phyloP scores from a whole-genome alignment of 2,329 filamentous ascomycete genomes.

The Ceratocystis cacaofunesta region DNA sequence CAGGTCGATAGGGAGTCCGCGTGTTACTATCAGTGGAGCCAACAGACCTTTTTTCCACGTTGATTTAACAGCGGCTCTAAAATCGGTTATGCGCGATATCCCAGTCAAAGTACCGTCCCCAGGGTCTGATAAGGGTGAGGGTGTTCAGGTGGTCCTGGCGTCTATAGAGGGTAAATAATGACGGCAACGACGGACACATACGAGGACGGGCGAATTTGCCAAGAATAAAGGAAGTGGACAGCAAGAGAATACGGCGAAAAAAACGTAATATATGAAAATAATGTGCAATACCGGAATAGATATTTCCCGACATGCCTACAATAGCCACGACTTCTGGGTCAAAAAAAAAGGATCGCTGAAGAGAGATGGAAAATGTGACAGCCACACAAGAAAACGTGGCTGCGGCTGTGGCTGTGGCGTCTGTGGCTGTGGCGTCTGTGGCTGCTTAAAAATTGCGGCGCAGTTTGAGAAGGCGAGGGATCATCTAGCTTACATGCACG shows the following conservation, averaged over 20 bases:
- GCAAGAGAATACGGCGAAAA: background rate
- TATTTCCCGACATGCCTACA: too few species aligned
- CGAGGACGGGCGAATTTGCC: background rate
- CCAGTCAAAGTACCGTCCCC: background rate
- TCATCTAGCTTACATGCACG: too few species aligned
- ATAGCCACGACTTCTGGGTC: too few species aligned
- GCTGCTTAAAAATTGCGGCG: background rate
- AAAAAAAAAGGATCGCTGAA: background rate
- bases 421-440: background rate
- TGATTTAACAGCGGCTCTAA: constrained; percentile 31
- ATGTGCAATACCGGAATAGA: too few species aligned
- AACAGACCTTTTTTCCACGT: constrained; percentile 36
- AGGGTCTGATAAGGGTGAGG: constrained; percentile 4
- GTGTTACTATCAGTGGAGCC: constrained; percentile 26
- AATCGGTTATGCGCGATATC: constrained; percentile 22
- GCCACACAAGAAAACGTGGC: background rate
- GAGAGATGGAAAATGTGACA: background rate
- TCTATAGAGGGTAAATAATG: background rate
- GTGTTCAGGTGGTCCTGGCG: constrained; percentile 1
- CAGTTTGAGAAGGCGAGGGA: too few species aligned
- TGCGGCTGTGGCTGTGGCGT: background rate
- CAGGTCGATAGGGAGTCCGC: background rate
- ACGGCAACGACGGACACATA: background rate
- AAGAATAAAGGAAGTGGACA: background rate
- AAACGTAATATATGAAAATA: background rate